Evolutionary conservation across 2,329 filamentous ascomycete genomes (phyloP), one percentile per base, ranked within the genome.

Genomic region (Cladosporium oxysporum): DNA sequence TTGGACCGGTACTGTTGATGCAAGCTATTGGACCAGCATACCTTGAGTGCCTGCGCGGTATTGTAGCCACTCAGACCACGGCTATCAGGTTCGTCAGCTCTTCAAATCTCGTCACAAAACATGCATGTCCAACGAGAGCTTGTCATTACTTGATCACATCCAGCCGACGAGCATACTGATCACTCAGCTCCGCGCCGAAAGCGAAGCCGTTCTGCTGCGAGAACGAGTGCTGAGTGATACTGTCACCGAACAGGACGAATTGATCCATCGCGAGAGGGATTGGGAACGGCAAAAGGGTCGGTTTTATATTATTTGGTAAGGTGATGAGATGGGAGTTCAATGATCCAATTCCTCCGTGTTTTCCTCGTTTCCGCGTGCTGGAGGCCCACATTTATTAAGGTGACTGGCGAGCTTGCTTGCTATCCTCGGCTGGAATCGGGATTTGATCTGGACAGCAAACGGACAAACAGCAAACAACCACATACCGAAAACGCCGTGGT

Each of bases 1-100:
- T 8, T 18, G 18, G n/a, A 21, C 8, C 52, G 18, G 28, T 31
- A 21, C 5, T 55, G 28, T 21, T 5, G 41, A 28, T 23, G 41
- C 41, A 29, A 50, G 7, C 11, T 49, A 18, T 29, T 35, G 14
- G 2, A 31, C 16, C 29, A 18, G n/a, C 58, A 57, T 62, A 66
- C 64, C 53, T 62, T 57, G 18, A 96, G 78, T 12, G 88, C 90
- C 76, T 96, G 88, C 41, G 84, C 83, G 2, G 92, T 93, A 74
- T 90, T 96, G 82, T 94, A 97, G 12, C 94, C 94, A 69, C 86
- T 87, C 69, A 96, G 88, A 5, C 95, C 95, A 53, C 93, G 87
- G 35, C 62, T 65, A 26, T 8, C 28, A 55, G 28, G 3, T 49
- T 41, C 23, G 62, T 65, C 53, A 58, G 62, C 37, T 49, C 14